These are phyloP conservation scores for Nakazawaea wyomingensis DNA, from an alignment of 805 yeast species.

Conservation along the genomic window DNA sequence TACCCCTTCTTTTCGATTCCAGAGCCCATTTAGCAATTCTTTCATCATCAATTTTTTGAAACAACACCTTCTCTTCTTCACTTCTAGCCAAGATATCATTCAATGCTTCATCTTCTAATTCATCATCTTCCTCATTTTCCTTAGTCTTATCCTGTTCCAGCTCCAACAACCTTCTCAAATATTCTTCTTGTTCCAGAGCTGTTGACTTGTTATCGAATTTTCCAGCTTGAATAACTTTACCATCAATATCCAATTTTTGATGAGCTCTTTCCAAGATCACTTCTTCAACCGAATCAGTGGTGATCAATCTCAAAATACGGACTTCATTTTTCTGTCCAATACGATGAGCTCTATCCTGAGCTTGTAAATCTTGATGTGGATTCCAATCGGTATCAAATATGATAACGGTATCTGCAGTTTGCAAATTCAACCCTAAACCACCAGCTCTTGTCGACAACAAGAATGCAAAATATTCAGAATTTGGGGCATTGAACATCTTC, in stretches of 20 bases:
- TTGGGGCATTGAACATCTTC: slow-evolving; percentile 67
- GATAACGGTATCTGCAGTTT: slow-evolving; percentile 83
- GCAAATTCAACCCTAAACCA: slow-evolving; percentile 81
- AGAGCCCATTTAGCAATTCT: slow-evolving; percentile 35
- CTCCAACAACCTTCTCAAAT: slow-evolving; percentile 64
- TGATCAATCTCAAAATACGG: slow-evolving; percentile 71
- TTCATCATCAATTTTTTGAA: slow-evolving; percentile 57
- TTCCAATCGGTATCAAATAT: slow-evolving; percentile 90
- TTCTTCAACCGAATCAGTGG: slow-evolving; percentile 81
- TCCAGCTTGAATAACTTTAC: slow-evolving; percentile 89
- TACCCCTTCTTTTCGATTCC: slow-evolving; percentile 22
- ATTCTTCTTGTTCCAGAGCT: slow-evolving; percentile 82
- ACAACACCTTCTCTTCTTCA: slow-evolving; percentile 53
- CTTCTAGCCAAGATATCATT: slow-evolving; percentile 67
- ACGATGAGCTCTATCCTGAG: slow-evolving; percentile 87
- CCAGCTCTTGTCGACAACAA: slow-evolving; percentile 83
- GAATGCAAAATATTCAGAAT: slow-evolving; percentile 75
- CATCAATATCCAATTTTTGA: slow-evolving; percentile 80
- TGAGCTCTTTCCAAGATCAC: slow-evolving; percentile 77
- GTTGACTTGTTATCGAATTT: slow-evolving; percentile 83
- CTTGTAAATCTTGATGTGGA: slow-evolving; percentile 88
- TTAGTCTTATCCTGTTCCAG: slow-evolving; percentile 50
- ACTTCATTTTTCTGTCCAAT: slow-evolving; percentile 89
- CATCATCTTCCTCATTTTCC: slow-evolving; percentile 44
- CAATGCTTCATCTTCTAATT: slow-evolving; percentile 64